Base-by-base conservation (phyloP, 2,329 filamentous ascomycete genomes). In the Epichloe uncinata region DNA sequence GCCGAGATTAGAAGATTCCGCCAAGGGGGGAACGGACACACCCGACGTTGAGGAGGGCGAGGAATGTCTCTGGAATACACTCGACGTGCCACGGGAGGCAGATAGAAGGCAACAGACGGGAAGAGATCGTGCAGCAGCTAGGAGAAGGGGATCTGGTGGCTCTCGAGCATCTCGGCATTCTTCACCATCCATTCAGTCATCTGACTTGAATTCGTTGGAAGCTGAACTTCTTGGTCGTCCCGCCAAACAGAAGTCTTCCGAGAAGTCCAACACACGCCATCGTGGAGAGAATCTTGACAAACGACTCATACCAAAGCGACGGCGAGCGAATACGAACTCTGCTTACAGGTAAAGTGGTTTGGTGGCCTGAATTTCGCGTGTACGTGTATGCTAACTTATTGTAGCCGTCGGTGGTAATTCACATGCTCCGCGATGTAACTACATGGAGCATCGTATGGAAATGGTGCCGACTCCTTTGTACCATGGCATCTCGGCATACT, bases 181-280 rank as follows among this genome's bases (percentile, higher is more conserved):
- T 30, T 63, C 61, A 4, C 55, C 61, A 15, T 63, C 63, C 16
- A 60, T 55, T 44, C 59, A 60, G 35, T 66, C 64, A 2, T 69
- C 66, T 9, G 66, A 67, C 7, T 54, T 69, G 41, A 65, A 66
- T 50, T 68, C 64, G 6, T 53, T 69, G 9, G 66, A 69, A 52
- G 66, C 66, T 2, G 66, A 68, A 48, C 61, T 69, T 2, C 54
- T 69, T 1, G 66, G 66, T 35, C 58, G 61, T 11, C 57, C 66
- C 12, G 52, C 54, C 5, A 68, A 64, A 52, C 56, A 59, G 15
- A 64, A 60, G 50, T 60, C 59, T 12, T 54, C 59, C 0, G 58
- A 60, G 18, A 60, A 60, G 35, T 50, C 54, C 5, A 52, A 50
- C 18, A 50, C 53, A 40, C 61, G 57, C 6, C 54, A 54, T 36